Conservation (phyloP, 345 rosid species). For the Limnanthes douglasii region DNA sequence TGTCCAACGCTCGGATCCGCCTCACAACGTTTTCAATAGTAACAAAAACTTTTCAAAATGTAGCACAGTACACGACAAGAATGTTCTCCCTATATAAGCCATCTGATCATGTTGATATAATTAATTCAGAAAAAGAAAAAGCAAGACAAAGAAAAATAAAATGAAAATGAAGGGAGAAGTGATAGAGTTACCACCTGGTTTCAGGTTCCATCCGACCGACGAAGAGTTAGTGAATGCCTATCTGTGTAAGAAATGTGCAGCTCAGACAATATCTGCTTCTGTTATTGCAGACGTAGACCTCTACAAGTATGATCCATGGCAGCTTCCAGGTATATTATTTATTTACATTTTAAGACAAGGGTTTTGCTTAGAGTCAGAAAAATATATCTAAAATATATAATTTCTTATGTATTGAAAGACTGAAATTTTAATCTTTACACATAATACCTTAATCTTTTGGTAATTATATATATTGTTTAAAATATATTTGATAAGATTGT, state of each 20-base stretch:
- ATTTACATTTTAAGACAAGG: neutral
- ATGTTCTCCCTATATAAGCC: no score
- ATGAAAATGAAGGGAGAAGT: constrained; percentile 37
- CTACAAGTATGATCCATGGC: constrained; percentile 88
- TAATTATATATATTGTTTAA: neutral
- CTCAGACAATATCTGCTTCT: constrained; percentile 43
- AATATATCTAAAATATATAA: no score
- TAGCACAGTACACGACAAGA: no score
- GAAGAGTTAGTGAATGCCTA: constrained; percentile 80
- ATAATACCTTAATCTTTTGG: neutral
- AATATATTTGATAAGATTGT: constrained; percentile 3
- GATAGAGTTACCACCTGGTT: constrained; percentile 66
- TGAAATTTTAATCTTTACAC: neutral
- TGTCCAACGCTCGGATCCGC: no score
- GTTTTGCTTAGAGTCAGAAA: no score
- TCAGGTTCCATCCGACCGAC: constrained; percentile 94
- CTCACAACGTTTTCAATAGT: no score
- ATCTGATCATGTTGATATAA: no score
- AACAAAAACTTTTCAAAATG: no score
- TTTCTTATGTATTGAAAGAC: no score
- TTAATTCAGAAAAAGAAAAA: no score
- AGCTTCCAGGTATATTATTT: constrained; percentile 59
- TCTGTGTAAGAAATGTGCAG: constrained; percentile 53
- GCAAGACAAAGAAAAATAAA: no score
- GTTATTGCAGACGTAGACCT: constrained; percentile 84